Conservation (phyloP, 345 rosid genomes). For the Camelina hispida region DNA sequence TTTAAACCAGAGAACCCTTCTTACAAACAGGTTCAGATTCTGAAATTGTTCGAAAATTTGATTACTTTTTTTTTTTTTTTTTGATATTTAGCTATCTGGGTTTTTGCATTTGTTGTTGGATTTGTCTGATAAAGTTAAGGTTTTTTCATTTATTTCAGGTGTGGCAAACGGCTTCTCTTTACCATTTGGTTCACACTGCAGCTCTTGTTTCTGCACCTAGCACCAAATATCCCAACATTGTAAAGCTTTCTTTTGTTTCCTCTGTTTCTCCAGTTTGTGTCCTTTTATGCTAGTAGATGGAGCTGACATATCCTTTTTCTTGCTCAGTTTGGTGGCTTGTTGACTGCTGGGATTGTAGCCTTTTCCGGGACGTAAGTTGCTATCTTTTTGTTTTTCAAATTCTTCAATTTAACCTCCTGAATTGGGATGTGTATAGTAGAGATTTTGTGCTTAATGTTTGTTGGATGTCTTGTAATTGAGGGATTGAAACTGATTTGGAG, state of each 20-base stretch:
- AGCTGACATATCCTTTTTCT: conserved; percentile 26
- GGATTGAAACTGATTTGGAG: neutral
- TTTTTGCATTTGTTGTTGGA: neutral
- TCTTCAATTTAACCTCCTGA: conserved; percentile 4
- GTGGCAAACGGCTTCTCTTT: conserved; percentile 94
- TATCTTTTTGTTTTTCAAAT: neutral
- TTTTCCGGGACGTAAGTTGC: conserved; percentile 93
- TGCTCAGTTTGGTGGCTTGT: conserved; percentile 86
- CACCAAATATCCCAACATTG: conserved; percentile 71
- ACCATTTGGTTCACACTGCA: conserved; percentile 92
- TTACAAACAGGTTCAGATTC: conserved; percentile 68
- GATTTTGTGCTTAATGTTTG: conserved; percentile 5
- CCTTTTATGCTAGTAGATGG: neutral
- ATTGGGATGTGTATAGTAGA: neutral
- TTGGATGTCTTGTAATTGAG: conserved; percentile 7
- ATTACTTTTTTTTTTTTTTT: neutral
- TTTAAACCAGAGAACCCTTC: conserved; percentile 81
- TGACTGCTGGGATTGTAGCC: conserved; percentile 80
- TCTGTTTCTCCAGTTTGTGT: neutral
- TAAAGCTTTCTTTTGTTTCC: conserved; percentile 42
- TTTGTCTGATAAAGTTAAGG: neutral
- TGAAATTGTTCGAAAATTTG: neutral
- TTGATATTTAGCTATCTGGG: neutral
- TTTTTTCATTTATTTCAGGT: conserved; percentile 47
- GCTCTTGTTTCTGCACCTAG: conserved; percentile 82